phyloP scores from a whole-genome alignment of 495 filamentous ascomycete genomes.

The Penicillium soppii region DNA sequence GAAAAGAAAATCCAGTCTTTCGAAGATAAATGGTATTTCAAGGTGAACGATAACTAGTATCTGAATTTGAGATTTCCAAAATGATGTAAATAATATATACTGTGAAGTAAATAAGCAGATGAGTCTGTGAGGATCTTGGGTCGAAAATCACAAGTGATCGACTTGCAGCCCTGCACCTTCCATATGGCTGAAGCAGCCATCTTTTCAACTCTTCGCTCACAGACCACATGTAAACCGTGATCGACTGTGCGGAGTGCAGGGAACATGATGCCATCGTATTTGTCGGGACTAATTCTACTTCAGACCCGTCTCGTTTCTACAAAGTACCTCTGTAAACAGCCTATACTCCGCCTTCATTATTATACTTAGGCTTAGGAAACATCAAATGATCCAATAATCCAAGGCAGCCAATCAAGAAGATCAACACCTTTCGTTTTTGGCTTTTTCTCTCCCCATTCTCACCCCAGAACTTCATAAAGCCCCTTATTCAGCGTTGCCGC shows the following conservation, averaged over 20 bases:
- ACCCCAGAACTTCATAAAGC: background rate
- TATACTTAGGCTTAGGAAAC: background rate
- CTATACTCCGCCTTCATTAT: background rate
- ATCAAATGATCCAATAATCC: background rate
- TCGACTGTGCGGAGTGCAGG: slow-evolving; percentile 5
- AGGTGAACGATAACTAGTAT: too few relatives aligned
- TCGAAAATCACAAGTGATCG: slow-evolving; percentile 5
- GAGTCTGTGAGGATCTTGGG: background rate
- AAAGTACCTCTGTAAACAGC: background rate
- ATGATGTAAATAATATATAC: too few relatives aligned
- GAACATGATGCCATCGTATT: slow-evolving; percentile 2
- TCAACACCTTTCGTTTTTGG: background rate
- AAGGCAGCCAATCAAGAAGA: background rate
- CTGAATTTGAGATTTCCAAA: too few relatives aligned
- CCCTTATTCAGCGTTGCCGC: slow-evolving; percentile 4
- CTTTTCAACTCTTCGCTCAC: slow-evolving; percentile 16
- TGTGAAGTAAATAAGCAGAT: too few relatives aligned
- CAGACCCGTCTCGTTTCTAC: slow-evolving; percentile 3
- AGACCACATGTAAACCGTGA: slow-evolving; percentile 6
- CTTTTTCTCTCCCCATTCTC: background rate
- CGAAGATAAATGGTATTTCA: too few relatives aligned
- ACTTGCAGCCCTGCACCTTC: slow-evolving; percentile 4
- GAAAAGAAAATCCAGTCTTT: slow-evolving; percentile 18
- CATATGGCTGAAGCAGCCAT: slow-evolving; percentile 17
- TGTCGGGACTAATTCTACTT: too few relatives aligned